Evolutionary conservation across 2,329 filamentous ascomycete genomes (phyloP), one percentile per base, ranked within the genome.

Genomic region (Dothistroma pini): DNA sequence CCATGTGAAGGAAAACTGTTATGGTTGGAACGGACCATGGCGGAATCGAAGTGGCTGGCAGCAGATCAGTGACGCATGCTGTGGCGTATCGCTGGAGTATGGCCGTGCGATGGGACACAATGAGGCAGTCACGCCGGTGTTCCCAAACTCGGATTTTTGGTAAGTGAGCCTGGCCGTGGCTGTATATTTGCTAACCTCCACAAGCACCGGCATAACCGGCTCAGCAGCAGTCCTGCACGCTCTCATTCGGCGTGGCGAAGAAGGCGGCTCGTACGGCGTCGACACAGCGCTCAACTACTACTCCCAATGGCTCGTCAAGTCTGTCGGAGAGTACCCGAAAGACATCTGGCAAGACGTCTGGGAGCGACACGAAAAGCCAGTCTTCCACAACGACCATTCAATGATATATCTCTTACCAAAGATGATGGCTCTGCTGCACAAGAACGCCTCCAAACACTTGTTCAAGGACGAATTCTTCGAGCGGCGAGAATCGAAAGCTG

Each of bases 1-100:
- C 19, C 77, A 81, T 50, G 77, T 80, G 2, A 71, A 78, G 3
- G 81, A 83, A 71, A 83, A 84, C 64, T 83, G 80, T 67, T 84
- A 83, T 62, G 82, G 82, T 0, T 83, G 77, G 75, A 66, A 81
- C 54, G 82, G 81, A 0, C 78, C 78, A 0, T 81, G 78, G 77
- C 69, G 72, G 9, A 70, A 77, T 32, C 71, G 81, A 4, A 78
- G 74, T 41, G 81, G 81, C 0, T 84, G 81, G 81, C 82, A 84
- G 70, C 80, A 82, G 66, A 82, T 84, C 58, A 77, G 75, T 32
- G 80, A 84, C 66, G 77, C 79, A 4, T 58, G 53, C 41, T 61
- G 60, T 54, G 63, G 63, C 22, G 56, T 63, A 19, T 65, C 63
- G 4, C 38, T 58, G n/a, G 63, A 38, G 19, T 63, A 63, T 31